Evolutionary conservation across 75 land plant genomes (phyloP), one percentile per base, ranked within the genome.

Genomic region (Cryptomeria japonica): DNA sequence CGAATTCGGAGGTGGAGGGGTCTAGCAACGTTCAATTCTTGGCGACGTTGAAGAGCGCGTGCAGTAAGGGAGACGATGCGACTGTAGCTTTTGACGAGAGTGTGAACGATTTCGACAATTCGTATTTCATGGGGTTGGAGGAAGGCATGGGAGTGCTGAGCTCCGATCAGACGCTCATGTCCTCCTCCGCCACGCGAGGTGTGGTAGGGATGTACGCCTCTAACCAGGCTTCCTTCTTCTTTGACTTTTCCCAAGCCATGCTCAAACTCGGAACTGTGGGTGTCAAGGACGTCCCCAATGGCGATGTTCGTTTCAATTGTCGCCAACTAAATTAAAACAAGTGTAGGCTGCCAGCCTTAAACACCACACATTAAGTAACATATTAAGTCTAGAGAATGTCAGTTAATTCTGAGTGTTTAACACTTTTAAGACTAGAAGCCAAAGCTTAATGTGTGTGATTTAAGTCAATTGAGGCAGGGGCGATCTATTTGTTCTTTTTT

Each of bases 181-280:
- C 38, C 1, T 80, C 84, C 78, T 55, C 92, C 5, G 75, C 58
- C 16, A 95, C 95, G 0, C 37, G 88, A 58, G 87, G 47, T 2
- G 14, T 91, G 11, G 97, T 95, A 75, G 83, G 86, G 19, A 91
- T 25, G 1, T 95, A 92, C 37, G 96, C 96, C 8, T 75, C 73
- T 86, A 93, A 95, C 84, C 84, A 88, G 49, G 92, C 94, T 19
- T 64, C 85, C 87, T 95, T 96, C 90, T 95, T 93, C 94, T 68
- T 91, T 0, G 94, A 92, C 76, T 96, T 96, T 76, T 89, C 90
- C 14, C 86, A 75, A 47, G 95, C 96, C 42, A 92, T 96, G 91
- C 55, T 92, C 16, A 96, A 90, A 70, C 92, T 96, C 94, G 91
- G 97, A 9, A 6, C 53, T 80, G 83, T 96, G 28, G 93, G 87